phyloP scores from a whole-genome alignment of 495 filamentous ascomycete species.

The Oleoguttula mirabilis region DNA sequence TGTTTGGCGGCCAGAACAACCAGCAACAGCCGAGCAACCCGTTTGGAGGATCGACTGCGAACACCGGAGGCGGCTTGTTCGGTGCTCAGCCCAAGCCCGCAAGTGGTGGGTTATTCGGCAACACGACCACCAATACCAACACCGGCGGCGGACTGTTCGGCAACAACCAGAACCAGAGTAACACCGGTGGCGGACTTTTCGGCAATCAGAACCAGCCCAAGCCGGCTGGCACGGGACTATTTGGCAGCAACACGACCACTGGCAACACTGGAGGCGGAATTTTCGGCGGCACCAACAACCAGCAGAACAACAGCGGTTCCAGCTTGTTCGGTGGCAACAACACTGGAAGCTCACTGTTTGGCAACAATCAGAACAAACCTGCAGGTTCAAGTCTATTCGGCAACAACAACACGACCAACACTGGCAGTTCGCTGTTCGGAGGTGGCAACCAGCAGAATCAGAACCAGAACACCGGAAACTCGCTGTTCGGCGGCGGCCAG shows the following conservation, averaged over 20 bases:
- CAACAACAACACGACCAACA: constrained; percentile 32
- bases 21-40: constrained; percentile 33
- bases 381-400: constrained; percentile 11
- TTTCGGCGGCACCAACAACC: constrained; percentile 21
- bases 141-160: constrained; percentile 24
- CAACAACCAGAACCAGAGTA: constrained; percentile 29
- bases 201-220: constrained; percentile 23
- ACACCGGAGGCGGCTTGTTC: constrained; percentile 8
- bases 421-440: constrained; percentile 42
- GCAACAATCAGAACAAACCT: constrained; percentile 9
- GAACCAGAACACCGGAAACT: constrained; percentile 16
- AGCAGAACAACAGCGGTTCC: constrained; percentile 26
- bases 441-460: constrained; percentile 25
- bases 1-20: constrained; percentile 33
- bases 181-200: constrained; percentile 23
- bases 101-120: constrained; percentile 14
- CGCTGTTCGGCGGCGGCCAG: constrained; percentile 26
- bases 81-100: too few species aligned
- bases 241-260: constrained; percentile 25
- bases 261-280: constrained; percentile 28
- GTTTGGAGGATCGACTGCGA: constrained; percentile 21
- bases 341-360: constrained; percentile 3
- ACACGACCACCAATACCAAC: constrained; percentile 28
- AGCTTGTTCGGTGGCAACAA: constrained; percentile 11
- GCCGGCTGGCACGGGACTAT: constrained; percentile 20